Base-by-base conservation (phyloP, 2,329 filamentous ascomycete species). In the Alternaria burnsii region DNA sequence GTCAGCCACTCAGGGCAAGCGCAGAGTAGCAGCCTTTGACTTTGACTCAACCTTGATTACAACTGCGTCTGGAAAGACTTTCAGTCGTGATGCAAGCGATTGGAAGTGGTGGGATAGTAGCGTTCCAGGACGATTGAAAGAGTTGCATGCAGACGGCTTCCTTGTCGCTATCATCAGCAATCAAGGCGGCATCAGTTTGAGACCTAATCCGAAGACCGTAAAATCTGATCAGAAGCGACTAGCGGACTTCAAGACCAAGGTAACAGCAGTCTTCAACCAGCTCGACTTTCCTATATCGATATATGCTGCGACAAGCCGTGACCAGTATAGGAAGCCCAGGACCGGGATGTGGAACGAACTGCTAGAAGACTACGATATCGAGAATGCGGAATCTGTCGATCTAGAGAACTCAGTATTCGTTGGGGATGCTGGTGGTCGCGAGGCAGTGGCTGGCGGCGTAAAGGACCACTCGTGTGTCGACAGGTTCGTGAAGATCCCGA, bases 51-150 rank as follows among this genome's bases (percentile, higher is more conserved):
- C 95, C 0, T 81, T 99, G 34, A 93, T 99, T 63, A 83, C 84
- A 2, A 91, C 93, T 0, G 85, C 88, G 4, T 97, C 93, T 0
- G 93, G 93, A 8, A 95, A 92, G 78, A 90, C 86, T 52, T 94
- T 94, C 72, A 85, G 88, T 3, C 85, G 85, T 52, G 87, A 88
- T 66, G 86, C 89, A 0, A 82, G 83, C 4, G 94, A 98, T 75
- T 99, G 95, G 95, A 93, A 92, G 77, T 99, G 95, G 95, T 98
- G 93, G 93, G 82, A 96, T 76, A 70, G 80, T 14, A 84, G 80
- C 18, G 91, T 98, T 0, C 92, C 93, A 1, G 79, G 78, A 0
- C 87, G 82, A 53, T 77, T 99, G 18, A 87, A 85, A 66, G 82
- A 88, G 60, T 82, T 98, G 2, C 86, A 92, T 71, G 82, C 87